Evolutionary conservation across 2,329 filamentous ascomycete species (phyloP).

Genomic region (Penicillium capsulatum): DNA sequence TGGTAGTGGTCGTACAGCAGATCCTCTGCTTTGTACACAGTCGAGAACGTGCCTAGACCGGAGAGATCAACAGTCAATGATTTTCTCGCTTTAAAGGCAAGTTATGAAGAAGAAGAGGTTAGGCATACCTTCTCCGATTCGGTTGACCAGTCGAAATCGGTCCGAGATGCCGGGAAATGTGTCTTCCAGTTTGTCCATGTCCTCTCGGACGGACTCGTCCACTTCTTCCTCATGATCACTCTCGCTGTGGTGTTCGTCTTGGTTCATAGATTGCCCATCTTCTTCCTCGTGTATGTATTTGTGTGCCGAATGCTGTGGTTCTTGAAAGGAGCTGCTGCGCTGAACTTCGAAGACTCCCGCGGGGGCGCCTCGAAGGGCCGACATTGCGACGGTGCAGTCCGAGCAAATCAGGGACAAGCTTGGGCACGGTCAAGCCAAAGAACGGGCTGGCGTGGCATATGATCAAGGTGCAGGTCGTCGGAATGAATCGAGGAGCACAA

Average conservation of each 20-base stretch:
- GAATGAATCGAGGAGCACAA: neutral
- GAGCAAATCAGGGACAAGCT: no score
- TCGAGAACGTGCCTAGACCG: slow-evolving; percentile 85
- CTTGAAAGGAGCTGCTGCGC: slow-evolving; percentile 16
- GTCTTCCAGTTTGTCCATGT: slow-evolving; percentile 80
- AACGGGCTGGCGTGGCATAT: no score
- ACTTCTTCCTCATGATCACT: slow-evolving; percentile 36
- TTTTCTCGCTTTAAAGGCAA: slow-evolving; percentile 1
- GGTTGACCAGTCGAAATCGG: slow-evolving; percentile 85
- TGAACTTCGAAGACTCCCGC: slow-evolving; percentile 26
- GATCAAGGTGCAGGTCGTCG: neutral
- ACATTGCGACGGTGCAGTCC: slow-evolving; percentile 20
- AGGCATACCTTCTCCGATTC: slow-evolving; percentile 82
- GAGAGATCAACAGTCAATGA: slow-evolving; percentile 7
- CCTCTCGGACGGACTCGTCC: slow-evolving; percentile 62
- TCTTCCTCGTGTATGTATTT: slow-evolving; percentile 19
- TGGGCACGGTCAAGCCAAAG: no score
- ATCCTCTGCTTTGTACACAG: slow-evolving; percentile 97
- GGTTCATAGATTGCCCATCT: slow-evolving; percentile 10
- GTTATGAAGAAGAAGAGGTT: no score
- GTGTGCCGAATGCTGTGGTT: slow-evolving; percentile 7
- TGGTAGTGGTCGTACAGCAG: slow-evolving; percentile 75
- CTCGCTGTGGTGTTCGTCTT: slow-evolving; percentile 16
- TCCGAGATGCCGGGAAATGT: slow-evolving; percentile 80
- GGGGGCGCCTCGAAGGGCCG: slow-evolving; percentile 22